A percentile compares a stretch with the other conserved stretches of the same genome.
Evolutionary conservation across 2,329 filamentous ascomycete genomes (phyloP).

Genomic region (Ophiostoma sp.): DNA sequence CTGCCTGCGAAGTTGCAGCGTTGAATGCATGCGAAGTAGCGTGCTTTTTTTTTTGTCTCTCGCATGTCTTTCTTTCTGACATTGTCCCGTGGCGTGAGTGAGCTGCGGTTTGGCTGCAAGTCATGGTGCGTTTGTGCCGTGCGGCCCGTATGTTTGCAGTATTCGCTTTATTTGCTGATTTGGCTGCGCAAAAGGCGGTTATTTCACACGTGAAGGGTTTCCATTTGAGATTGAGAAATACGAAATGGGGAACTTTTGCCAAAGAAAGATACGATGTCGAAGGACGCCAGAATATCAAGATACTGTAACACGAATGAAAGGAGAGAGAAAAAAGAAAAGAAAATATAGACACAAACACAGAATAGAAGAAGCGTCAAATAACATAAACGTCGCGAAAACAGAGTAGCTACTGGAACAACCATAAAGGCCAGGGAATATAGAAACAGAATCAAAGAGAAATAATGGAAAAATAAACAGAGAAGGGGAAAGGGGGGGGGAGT

Average conservation of each 20-base stretch:
- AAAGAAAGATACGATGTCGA: neutral
- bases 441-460: neutral
- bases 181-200: neutral
- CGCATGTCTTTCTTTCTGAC: neutral
- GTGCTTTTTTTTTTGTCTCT: neutral
- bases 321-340: neutral
- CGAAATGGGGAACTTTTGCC: neutral
- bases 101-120: constrained; percentile 17
- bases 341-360: neutral
- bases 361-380: neutral
- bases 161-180: neutral
- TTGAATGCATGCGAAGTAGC: neutral
- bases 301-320: neutral
- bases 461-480: neutral
- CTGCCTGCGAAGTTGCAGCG: neutral
- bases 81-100: constrained; percentile 16
- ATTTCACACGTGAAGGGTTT: neutral
- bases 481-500: neutral
- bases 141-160: neutral
- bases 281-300: neutral
- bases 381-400: neutral
- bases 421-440: neutral
- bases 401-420: neutral
- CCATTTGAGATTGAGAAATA: neutral
- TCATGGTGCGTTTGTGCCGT: neutral